phyloP scores from a whole-genome alignment of 768 basidiomycete species.

The Hydnomerulius pinastri region DNA sequence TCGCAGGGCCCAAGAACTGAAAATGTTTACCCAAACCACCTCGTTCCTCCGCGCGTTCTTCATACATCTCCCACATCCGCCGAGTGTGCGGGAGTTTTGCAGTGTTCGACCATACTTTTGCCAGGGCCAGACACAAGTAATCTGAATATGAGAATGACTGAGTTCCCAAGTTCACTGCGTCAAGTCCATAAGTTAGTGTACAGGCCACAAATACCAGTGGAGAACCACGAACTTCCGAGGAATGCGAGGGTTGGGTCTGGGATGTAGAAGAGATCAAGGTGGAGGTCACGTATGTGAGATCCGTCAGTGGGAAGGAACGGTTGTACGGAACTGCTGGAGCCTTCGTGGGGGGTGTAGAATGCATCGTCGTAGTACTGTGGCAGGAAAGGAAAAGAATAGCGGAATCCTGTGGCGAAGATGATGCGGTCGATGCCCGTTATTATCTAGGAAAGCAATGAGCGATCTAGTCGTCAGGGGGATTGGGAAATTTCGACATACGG shows the following conservation, averaged over 20 bases:
- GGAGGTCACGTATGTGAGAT: constrained; percentile 12
- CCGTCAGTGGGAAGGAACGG: constrained; percentile 12
- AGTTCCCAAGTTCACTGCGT: not conserved
- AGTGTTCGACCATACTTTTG: constrained; percentile 16
- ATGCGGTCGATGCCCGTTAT: constrained; percentile 13
- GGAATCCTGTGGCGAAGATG: constrained; percentile 14
- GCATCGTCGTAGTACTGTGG: constrained; percentile 16
- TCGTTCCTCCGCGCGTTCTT: constrained; percentile 4
- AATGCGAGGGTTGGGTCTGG: constrained; percentile 17
- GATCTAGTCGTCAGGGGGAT: too few species aligned
- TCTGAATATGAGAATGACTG: not conserved
- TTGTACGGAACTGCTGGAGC: not conserved
- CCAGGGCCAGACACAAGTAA: constrained; percentile 8
- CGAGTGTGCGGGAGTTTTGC: constrained; percentile 10
- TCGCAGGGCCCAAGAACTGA: not conserved
- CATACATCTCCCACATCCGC: constrained; percentile 3
- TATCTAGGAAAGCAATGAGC: too few species aligned
- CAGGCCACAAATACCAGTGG: not conserved
- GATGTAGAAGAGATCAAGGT: constrained; percentile 16
- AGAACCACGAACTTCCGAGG: constrained; percentile 2
- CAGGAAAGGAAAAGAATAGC: constrained; percentile 18
- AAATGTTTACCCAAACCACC: constrained; percentile 14
- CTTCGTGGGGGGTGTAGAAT: not conserved
- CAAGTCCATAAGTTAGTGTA: not conserved
- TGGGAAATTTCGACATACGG: too few species aligned